Evolutionary conservation across 2,329 filamentous ascomycete genomes (phyloP).

Genomic region (Penicillium sp.): DNA sequence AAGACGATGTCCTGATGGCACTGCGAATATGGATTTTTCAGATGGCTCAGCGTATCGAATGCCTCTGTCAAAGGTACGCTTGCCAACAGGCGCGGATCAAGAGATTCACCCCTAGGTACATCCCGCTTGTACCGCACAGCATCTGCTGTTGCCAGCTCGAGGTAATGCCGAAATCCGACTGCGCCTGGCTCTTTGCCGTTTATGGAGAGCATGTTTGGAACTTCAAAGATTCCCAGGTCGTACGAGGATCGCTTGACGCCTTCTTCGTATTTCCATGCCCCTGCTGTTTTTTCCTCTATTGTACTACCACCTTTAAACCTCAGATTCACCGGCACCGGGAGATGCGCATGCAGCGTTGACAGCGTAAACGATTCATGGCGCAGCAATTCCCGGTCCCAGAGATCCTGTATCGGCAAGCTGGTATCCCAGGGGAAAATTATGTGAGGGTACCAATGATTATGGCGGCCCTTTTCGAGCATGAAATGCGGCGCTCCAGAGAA

Average conservation of each 20-base stretch:
- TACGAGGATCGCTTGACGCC: conserved; percentile 36
- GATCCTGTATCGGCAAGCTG: conserved; percentile 35
- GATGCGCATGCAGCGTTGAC: conserved; percentile 42
- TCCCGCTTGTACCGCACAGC: conserved; percentile 21
- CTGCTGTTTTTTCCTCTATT: conserved; percentile 18
- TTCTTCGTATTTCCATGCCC: conserved; percentile 19
- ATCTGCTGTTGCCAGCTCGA: conserved; percentile 45
- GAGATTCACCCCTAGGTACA: conserved; percentile 19
- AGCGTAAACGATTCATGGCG: conserved; percentile 40
- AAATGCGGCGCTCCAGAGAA: conserved; percentile 45
- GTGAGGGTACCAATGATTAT: conserved; percentile 39
- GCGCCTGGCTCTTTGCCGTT: conserved; percentile 46
- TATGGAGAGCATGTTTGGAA: conserved; percentile 47
- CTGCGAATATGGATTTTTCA: conserved; percentile 32
- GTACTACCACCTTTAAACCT: conserved; percentile 19
- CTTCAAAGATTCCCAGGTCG: conserved; percentile 44
- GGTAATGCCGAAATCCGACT: conserved; percentile 44
- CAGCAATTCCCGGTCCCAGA: conserved; percentile 38
- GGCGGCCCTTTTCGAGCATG: conserved; percentile 39
- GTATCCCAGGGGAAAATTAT: conserved; percentile 44
- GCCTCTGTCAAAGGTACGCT: conserved; percentile 26
- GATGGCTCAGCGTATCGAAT: conserved; percentile 32
- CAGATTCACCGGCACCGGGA: conserved; percentile 33
- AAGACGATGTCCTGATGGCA: conserved; percentile 29
- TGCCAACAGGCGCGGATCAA: conserved; percentile 18